These are phyloP conservation scores for Sarocladium oryzae DNA, from an alignment of 2,329 filamentous ascomycete species.

Conservation along the genomic window DNA sequence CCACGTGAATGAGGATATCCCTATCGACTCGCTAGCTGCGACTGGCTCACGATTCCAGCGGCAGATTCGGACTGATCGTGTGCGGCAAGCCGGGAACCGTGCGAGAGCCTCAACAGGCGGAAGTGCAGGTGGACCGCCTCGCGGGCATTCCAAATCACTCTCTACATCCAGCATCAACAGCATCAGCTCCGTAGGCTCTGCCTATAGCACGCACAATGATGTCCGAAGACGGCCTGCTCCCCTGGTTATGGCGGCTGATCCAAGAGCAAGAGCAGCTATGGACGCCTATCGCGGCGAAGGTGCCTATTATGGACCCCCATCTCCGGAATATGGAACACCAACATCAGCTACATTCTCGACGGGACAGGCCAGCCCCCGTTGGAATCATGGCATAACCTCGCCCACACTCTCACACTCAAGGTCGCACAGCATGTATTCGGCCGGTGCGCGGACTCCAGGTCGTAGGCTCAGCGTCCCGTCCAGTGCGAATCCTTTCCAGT, in stretches of 20 bases:
- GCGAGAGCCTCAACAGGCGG: conserved; percentile 72
- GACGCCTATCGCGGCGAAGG: conserved; percentile 62
- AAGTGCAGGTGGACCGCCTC: conserved; percentile 61
- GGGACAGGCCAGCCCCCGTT: conserved; percentile 70
- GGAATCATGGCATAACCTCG: conserved; percentile 62
- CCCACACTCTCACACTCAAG: conserved; percentile 64
- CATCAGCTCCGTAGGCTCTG: conserved; percentile 60
- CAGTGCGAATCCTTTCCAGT: conserved; percentile 65
- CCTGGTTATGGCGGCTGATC: conserved; percentile 73
- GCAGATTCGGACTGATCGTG: conserved; percentile 82
- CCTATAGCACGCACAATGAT: conserved; percentile 55
- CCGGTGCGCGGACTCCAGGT: conserved; percentile 57
- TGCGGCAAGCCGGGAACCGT: conserved; percentile 65
- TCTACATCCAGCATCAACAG: conserved; percentile 84
- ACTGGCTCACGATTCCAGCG: conserved; percentile 88
- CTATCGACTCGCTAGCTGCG: conserved; percentile 84
- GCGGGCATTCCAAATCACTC: conserved; percentile 78
- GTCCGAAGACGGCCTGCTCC: conserved; percentile 69
- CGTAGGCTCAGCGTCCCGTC: conserved; percentile 81
- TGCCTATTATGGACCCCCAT: conserved; percentile 58
- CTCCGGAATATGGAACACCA: conserved; percentile 74
- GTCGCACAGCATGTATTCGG: conserved; percentile 63
- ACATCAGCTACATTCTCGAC: conserved; percentile 78
- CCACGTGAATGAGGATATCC: conserved; percentile 95
- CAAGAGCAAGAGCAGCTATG: conserved; percentile 57